Conservation (phyloP, 768 basidiomycete species). For the Leccinum pellstonianum region DNA sequence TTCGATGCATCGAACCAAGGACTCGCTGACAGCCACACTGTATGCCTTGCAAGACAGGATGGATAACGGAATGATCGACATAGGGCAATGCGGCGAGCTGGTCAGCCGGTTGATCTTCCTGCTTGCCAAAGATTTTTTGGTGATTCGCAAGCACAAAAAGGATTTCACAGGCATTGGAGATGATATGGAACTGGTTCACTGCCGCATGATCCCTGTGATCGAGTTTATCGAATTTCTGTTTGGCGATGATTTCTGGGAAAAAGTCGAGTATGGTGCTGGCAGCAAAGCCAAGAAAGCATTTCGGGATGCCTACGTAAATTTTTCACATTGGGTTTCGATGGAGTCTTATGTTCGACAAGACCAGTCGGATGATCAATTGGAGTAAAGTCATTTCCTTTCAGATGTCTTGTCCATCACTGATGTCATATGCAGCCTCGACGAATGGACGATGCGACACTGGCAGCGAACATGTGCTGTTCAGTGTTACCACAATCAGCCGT, state of each 20-base stretch:
- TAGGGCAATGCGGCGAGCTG: constrained; percentile 9
- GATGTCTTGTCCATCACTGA: too few relatives aligned
- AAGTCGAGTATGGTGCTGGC: background rate
- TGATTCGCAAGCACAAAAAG: background rate
- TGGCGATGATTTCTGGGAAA: background rate
- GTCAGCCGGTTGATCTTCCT: constrained; percentile 2
- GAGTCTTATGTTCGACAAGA: background rate
- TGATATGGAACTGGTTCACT: background rate
- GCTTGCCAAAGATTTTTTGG: background rate
- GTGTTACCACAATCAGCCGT: too few relatives aligned
- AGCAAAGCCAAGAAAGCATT: background rate
- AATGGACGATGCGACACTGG: too few relatives aligned
- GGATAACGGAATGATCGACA: background rate
- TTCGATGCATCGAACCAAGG: background rate
- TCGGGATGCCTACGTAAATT: background rate
- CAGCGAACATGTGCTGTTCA: too few relatives aligned
- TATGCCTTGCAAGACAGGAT: background rate
- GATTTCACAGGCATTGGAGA: background rate
- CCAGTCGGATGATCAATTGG: too few relatives aligned
- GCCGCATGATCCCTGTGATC: background rate
- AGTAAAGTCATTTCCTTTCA: too few relatives aligned
- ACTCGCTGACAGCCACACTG: background rate
- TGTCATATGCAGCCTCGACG: too few relatives aligned
- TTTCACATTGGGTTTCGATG: background rate
- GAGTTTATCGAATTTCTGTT: constrained; percentile 7